A percentile compares a stretch with the other conserved stretches of the same genome.
phyloP scores from a whole-genome alignment of 306 rosid species.

The Vigna hirtella region DNA sequence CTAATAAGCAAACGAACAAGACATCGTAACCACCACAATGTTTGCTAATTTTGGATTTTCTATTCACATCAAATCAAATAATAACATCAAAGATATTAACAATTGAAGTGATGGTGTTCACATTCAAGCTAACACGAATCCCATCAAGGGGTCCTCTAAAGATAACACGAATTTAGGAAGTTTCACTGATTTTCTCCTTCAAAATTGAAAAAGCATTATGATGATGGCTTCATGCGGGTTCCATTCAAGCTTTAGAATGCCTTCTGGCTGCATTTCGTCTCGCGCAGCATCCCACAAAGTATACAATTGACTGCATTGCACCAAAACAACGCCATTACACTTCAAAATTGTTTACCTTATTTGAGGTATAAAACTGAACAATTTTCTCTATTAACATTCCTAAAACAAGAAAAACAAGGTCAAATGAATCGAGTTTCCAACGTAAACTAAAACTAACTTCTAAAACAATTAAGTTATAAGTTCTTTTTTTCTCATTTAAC shows the following conservation, averaged over 20 bases:
- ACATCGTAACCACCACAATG: neutral
- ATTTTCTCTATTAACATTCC: too few relatives aligned
- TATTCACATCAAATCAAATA: slow-evolving; percentile 46
- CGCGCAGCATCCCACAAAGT: slow-evolving; percentile 93
- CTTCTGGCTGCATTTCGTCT: slow-evolving; percentile 76
- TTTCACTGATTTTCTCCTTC: neutral
- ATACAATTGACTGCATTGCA: slow-evolving; percentile 66
- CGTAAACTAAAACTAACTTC: too few relatives aligned
- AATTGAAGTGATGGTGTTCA: slow-evolving; percentile 6
- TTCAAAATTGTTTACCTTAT: neutral
- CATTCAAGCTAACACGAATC: slow-evolving; percentile 22
- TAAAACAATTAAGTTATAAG: too few relatives aligned
- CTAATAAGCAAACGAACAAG: neutral
- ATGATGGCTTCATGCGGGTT: neutral
- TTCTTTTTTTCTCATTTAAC: too few relatives aligned
- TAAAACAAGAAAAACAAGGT: too few relatives aligned
- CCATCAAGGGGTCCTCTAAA: slow-evolving; percentile 15
- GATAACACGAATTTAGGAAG: slow-evolving; percentile 2
- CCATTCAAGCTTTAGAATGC: slow-evolving; percentile 61
- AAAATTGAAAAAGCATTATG: slow-evolving; percentile 27
- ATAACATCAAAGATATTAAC: slow-evolving; percentile 28
- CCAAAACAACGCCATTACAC: slow-evolving; percentile 36
- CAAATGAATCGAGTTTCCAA: too few relatives aligned
- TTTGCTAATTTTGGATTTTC: slow-evolving; percentile 20
- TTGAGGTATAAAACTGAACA: neutral